Evolutionary conservation across 768 basidiomycete species (phyloP).

Genomic region (Royoungia palumana): DNA sequence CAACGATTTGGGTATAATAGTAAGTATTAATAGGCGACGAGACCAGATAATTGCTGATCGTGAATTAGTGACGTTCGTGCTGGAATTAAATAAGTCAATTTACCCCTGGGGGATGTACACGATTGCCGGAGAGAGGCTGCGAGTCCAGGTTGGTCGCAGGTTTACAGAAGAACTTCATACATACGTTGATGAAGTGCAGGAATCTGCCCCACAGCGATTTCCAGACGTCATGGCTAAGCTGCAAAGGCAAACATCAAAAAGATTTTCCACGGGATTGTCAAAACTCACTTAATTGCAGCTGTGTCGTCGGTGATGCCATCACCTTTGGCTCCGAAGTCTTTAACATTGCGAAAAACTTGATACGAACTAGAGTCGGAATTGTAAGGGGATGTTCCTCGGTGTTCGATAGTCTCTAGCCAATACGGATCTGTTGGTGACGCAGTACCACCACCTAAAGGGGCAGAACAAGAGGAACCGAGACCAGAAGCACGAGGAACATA

Average conservation of each 20-base stretch:
- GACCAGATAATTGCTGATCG: slow-evolving; percentile 59
- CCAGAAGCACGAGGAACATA: slow-evolving; percentile 18
- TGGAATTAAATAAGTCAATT: neutral
- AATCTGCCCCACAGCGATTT: slow-evolving; percentile 55
- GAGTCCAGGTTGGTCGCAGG: neutral
- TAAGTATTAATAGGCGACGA: slow-evolving; percentile 63
- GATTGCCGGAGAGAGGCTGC: slow-evolving; percentile 53
- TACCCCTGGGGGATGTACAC: slow-evolving; percentile 76
- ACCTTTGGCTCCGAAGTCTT: slow-evolving; percentile 51
- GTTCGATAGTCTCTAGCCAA: slow-evolving; percentile 69
- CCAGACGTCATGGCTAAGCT: slow-evolving; percentile 65
- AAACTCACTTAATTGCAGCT: slow-evolving; percentile 60
- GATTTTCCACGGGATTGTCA: neutral
- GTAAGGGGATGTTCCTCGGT: slow-evolving; percentile 69
- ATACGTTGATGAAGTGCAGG: slow-evolving; percentile 48
- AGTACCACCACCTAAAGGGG: slow-evolving; percentile 45
- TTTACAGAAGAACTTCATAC: slow-evolving; percentile 7
- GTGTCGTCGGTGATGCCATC: slow-evolving; percentile 76
- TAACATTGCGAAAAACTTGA: slow-evolving; percentile 75
- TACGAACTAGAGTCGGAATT: slow-evolving; percentile 52
- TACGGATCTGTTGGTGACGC: slow-evolving; percentile 45
- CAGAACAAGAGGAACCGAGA: slow-evolving; percentile 47
- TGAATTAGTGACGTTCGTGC: neutral
- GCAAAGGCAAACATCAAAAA: slow-evolving; percentile 4
- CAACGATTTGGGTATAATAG: slow-evolving; percentile 77